Conservation (phyloP, 2,329 filamentous ascomycete species). For the Ascochyta lentis region DNA sequence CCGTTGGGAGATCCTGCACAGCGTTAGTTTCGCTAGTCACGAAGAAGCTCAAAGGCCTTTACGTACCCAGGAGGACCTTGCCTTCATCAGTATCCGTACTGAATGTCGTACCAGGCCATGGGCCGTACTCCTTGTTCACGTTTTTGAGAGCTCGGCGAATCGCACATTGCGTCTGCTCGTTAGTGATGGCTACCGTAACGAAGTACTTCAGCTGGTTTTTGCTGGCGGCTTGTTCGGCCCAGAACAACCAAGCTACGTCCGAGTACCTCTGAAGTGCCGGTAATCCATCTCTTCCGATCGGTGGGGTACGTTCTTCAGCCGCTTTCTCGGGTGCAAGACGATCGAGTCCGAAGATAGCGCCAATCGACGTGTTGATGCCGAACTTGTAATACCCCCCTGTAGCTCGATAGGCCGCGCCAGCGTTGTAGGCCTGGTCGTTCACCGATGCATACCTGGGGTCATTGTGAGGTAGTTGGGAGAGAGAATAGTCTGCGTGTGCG, state of each 20-base stretch:
- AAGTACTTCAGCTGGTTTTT: constrained; percentile 15
- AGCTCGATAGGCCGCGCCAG: neutral
- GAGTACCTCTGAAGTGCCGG: constrained; percentile 17
- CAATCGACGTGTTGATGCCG: constrained; percentile 14
- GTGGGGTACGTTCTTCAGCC: neutral
- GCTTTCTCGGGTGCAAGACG: constrained; percentile 1
- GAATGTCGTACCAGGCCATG: constrained; percentile 10
- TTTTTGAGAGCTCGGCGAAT: constrained; percentile 12
- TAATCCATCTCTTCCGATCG: constrained; percentile 6
- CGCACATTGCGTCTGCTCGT: constrained; percentile 11
- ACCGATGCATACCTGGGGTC: neutral
- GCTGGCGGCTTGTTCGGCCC: constrained; percentile 5
- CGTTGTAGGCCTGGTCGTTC: neutral
- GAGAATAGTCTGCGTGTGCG: neutral
- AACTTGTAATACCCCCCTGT: constrained; percentile 14
- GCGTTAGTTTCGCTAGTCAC: neutral
- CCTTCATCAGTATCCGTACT: constrained; percentile 1
- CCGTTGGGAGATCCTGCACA: constrained; percentile 12
- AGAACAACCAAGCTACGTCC: constrained; percentile 27
- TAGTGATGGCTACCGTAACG: constrained; percentile 8
- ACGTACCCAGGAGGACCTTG: constrained; percentile 8
- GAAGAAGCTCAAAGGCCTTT: neutral
- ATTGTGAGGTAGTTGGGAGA: neutral
- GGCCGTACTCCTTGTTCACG: neutral
- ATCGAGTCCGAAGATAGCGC: constrained; percentile 12